Evolutionary conservation across 78 protist genomes (phyloP).

Genomic region (Dictyostelium firmibasis): DNA sequence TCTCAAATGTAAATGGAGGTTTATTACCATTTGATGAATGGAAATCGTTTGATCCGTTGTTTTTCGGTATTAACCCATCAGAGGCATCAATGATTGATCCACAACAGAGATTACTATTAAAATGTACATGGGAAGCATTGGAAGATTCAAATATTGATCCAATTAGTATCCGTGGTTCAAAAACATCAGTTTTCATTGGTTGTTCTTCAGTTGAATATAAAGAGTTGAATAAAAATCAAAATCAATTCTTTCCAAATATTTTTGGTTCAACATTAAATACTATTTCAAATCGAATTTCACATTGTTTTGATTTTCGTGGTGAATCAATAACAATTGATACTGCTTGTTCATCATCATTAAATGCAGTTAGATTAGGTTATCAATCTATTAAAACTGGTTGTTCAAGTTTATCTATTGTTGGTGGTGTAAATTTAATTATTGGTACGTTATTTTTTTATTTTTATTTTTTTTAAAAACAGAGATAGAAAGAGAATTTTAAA

Average conservation of each 20-base stretch:
- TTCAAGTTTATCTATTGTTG: constrained; percentile 78
- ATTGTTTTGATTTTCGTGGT: constrained; percentile 84
- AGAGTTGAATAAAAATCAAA: neutral
- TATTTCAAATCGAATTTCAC: constrained; percentile 84
- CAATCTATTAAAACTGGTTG: constrained; percentile 39
- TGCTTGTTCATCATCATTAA: constrained; percentile 91
- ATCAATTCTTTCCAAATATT: neutral
- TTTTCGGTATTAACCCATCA: constrained; percentile 44
- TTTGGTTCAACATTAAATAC: neutral
- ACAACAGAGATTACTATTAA: constrained; percentile 85
- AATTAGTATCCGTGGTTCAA: constrained; percentile 23
- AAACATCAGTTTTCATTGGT: constrained; percentile 74
- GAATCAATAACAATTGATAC: constrained; percentile 89
- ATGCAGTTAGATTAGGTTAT: constrained; percentile 79
- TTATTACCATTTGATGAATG: constrained; percentile 19
- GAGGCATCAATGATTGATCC: constrained; percentile 75
- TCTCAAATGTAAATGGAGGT: constrained; percentile 19
- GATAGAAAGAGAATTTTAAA: too few relatives aligned
- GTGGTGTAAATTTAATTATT: constrained; percentile 84
- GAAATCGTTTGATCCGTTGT: constrained; percentile 64
- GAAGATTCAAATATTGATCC: constrained; percentile 72
- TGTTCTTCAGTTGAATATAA: neutral
- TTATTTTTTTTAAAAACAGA: constrained; percentile 43
- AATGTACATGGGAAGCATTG: constrained; percentile 60
- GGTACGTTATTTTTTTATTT: neutral